Conservation (phyloP, 257 asterid genomes). For the Forsythia viridissima region DNA sequence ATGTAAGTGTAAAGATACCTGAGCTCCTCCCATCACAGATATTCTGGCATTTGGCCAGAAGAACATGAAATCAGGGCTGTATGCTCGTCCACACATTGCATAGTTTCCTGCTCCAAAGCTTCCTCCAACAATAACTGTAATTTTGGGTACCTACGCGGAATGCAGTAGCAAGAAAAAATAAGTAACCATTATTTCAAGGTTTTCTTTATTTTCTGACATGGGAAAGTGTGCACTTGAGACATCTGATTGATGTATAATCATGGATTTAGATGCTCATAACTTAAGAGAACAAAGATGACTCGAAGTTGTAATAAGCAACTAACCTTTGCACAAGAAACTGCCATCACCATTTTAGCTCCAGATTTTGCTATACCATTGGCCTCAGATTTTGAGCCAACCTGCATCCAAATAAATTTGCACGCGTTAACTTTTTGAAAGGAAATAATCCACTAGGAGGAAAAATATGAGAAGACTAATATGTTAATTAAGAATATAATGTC, state of each 20-base stretch:
- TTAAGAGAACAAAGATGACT: not conserved
- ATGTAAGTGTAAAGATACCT: conserved; percentile 45
- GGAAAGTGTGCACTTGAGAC: not conserved
- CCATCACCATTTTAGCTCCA: conserved; percentile 99
- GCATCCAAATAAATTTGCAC: conserved; percentile 18
- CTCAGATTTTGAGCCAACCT: conserved; percentile 99
- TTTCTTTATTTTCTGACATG: conserved; percentile 6
- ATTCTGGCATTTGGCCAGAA: conserved; percentile 97
- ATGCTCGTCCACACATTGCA: conserved; percentile 99
- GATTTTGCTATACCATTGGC: conserved; percentile 97
- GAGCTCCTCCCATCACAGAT: conserved; percentile 99
- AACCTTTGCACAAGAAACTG: conserved; percentile 99
- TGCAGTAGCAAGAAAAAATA: conserved; percentile 16
- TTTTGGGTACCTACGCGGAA: conserved; percentile 76
- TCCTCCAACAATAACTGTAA: conserved; percentile 86
- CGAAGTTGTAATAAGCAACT: conserved; percentile 13
- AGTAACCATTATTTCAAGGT: not conserved
- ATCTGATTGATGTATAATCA: not conserved
- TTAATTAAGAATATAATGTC: conserved; percentile 7
- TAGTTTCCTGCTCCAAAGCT: conserved; percentile 99
- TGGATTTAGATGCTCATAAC: conserved; percentile 3
- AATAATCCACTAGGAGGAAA: not conserved
- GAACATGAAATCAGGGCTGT: conserved; percentile 89
- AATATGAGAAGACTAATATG: not conserved
- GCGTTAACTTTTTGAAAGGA: conserved; percentile 5